Conservation (phyloP, 2,329 filamentous ascomycete species). For the Xylariaceae sp. region DNA sequence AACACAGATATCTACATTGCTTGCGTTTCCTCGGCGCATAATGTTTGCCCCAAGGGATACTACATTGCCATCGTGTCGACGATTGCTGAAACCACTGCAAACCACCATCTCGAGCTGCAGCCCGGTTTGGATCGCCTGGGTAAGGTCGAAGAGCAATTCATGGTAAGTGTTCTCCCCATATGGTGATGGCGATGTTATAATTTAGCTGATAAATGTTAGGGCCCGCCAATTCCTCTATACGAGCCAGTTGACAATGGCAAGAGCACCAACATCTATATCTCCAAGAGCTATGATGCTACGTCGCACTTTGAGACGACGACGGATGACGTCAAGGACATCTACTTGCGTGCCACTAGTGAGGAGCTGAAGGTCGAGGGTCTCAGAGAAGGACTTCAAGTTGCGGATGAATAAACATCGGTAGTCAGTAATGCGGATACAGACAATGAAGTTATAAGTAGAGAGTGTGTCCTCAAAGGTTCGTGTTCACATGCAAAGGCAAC, state of each 20-base stretch:
- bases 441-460: too few relatives aligned
- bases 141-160: slow-evolving; percentile 93
- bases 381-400: slow-evolving; percentile 72
- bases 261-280: slow-evolving; percentile 92
- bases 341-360: slow-evolving; percentile 75
- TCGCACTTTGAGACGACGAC: slow-evolving; percentile 92
- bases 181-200: not conserved
- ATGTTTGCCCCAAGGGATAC: slow-evolving; percentile 98
- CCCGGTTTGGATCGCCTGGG: slow-evolving; percentile 89
- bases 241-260: slow-evolving; percentile 79
- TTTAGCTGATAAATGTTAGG: slow-evolving; percentile 36
- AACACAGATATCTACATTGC: slow-evolving; percentile 79
- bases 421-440: too few relatives aligned
- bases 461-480: too few relatives aligned
- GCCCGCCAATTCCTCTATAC: slow-evolving; percentile 86
- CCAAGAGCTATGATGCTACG: slow-evolving; percentile 96
- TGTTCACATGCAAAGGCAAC: too few relatives aligned
- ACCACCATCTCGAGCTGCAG: slow-evolving; percentile 94
- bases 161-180: slow-evolving; percentile 49
- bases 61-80: slow-evolving; percentile 98
- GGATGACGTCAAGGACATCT: slow-evolving; percentile 95
- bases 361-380: slow-evolving; percentile 85
- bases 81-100: slow-evolving; percentile 84
- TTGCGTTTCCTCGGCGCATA: slow-evolving; percentile 91
- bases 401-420: slow-evolving; percentile 64